Base-by-base conservation (phyloP, 2,329 filamentous ascomycete species). In the Byssoonygena ceratinophila region DNA sequence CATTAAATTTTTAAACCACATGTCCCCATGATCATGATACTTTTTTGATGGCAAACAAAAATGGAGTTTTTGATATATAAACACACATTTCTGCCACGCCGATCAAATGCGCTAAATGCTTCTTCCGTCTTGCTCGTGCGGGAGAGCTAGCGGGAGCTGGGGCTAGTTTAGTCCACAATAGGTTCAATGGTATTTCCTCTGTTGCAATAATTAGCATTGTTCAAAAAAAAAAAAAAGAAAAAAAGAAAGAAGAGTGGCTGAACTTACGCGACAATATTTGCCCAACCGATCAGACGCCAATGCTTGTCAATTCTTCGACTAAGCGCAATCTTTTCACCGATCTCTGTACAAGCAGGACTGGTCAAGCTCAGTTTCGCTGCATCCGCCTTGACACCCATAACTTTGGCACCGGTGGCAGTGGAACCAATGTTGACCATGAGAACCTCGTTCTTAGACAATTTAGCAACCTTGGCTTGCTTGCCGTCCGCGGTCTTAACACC, bases 401-500 rank as follows among this genome's bases (percentile, higher is more conserved):
- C 88, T 81, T 97, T 98, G 61, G 92, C 92, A 72, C 92, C 92
- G 12, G 91, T 96, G 44, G 92, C 94, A 8, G 91, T 97, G 34
- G 88, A 95, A 57, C 92, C 92, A 68, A 98, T 98, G 78, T 98
- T 98, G 60, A 98, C 92, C 92, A 98, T 97, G 72, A 98, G 84
- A 65, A 97, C 89, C 72, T 98, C 92, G 74, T 95, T 96, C 83
- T 97, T 98, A 54, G 89, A 78, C 59, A 98, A 79, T 77, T 98
- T 98, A 63, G 90, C 89, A 60, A 98, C 92, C 84, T 98, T 98
- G 66, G 91, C 91, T 74, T 97, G 92, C 79, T 98, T 98, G 69
- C 92, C 92, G 62, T 98, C 92, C 58, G 91, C 89, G 44, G 92
- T 95, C 76, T 94, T 90, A 64, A 98, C 92, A 82, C 92, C 92